These are phyloP conservation scores for Phytophthora foliorum DNA, from an alignment of 352 stramenopile species.

Conservation along the genomic window DNA sequence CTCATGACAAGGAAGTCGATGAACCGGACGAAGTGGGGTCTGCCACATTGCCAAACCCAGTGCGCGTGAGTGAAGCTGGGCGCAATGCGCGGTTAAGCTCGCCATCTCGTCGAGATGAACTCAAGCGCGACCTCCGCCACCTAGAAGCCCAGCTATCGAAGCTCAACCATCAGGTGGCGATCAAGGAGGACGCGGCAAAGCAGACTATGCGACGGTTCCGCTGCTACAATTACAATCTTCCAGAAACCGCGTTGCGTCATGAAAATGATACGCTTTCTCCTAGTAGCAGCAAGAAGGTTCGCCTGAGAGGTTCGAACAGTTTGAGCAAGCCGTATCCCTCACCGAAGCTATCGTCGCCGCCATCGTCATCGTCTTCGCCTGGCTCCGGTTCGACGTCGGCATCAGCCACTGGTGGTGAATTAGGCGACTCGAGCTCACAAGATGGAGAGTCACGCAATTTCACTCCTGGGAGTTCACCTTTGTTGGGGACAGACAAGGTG, in stretches of 20 bases:
- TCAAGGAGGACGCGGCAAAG: constrained; percentile 73
- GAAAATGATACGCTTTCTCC: constrained; percentile 66
- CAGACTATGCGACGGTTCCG: constrained; percentile 70
- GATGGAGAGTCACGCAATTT: constrained; percentile 49
- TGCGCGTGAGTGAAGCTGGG: constrained; percentile 36
- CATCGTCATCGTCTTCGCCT: constrained; percentile 45
- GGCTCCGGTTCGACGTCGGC: constrained; percentile 37
- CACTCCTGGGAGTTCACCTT: constrained; percentile 66
- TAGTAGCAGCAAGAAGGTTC: constrained; percentile 36
- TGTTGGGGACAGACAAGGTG: constrained; percentile 74
- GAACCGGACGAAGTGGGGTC: constrained; percentile 41
- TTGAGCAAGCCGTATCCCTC: constrained; percentile 37
- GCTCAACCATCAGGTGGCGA: constrained; percentile 68
- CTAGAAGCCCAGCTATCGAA: constrained; percentile 72
- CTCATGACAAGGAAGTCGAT: constrained; percentile 45
- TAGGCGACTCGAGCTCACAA: constrained; percentile 29
- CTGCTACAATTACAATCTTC: constrained; percentile 89
- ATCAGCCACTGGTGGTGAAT: constrained; percentile 35
- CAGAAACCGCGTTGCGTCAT: constrained; percentile 55
- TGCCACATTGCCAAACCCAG: constrained; percentile 41
- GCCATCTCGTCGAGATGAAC: constrained; percentile 52
- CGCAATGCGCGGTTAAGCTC: constrained; percentile 35
- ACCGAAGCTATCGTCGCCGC: constrained; percentile 46
- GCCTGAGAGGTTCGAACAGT: constrained; percentile 22
- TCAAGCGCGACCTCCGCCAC: constrained; percentile 65